phyloP scores from a whole-genome alignment of 2,329 filamentous ascomycete species.

The Sarocladium brachiariae region DNA sequence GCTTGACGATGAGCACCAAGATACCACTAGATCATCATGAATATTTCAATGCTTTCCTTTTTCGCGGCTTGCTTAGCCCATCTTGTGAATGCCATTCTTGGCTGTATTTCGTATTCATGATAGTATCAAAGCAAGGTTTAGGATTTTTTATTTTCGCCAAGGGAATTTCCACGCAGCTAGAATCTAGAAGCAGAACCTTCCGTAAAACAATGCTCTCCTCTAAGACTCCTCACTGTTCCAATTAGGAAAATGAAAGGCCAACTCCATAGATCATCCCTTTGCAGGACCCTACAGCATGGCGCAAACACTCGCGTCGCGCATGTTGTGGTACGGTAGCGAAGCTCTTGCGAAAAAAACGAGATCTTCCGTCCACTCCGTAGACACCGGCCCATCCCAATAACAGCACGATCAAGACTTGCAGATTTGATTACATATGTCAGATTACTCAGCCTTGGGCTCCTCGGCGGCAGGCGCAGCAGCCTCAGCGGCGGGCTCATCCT shows the following conservation, averaged over 20 bases:
- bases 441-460: slow-evolving; percentile 66
- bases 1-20: slow-evolving; percentile 30
- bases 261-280: neutral
- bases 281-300: neutral
- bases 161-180: slow-evolving; percentile 43
- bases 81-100: slow-evolving; percentile 6
- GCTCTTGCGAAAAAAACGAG: slow-evolving; percentile 44
- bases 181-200: slow-evolving; percentile 48
- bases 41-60: neutral
- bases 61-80: neutral
- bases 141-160: slow-evolving; percentile 49
- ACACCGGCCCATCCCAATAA: slow-evolving; percentile 47
- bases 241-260: slow-evolving; percentile 3
- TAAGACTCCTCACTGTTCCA: slow-evolving; percentile 16
- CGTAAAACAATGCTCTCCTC: slow-evolving; percentile 38
- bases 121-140: slow-evolving; percentile 36
- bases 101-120: slow-evolving; percentile 14
- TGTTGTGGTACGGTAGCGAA: slow-evolving; percentile 23
- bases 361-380: slow-evolving; percentile 56
- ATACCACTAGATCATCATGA: neutral
- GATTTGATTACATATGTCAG: slow-evolving; percentile 13
- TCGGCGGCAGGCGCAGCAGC: slow-evolving; percentile 49
- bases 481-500: slow-evolving; percentile 44
- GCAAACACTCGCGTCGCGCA: slow-evolving; percentile 1
- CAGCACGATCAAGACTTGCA: slow-evolving; percentile 23